Evolutionary conservation across 371 early-diverging fungal genomes (phyloP), one percentile per base, ranked within the genome.

Genomic region (Syncephalis plumigaleata): DNA sequence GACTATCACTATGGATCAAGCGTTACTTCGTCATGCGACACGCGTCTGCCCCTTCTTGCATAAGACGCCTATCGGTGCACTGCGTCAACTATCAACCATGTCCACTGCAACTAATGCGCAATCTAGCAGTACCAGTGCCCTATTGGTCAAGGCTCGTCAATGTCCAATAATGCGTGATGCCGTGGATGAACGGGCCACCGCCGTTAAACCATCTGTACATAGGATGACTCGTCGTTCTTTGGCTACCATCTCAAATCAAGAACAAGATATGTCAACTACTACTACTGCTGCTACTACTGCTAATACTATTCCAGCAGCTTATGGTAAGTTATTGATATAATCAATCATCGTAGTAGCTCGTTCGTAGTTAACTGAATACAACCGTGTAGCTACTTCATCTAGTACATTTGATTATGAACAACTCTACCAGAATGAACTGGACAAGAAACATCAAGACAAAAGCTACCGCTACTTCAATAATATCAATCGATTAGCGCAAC

Each of bases 401-500:
- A 66, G 67, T 44, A 59, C 68, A 46, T 95, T 91, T 55, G 84
- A 91, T 64, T 96, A 96, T 64, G 94, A 94, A 60, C 58, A 63
- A 42, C 71, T 81, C 54, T 93, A 88, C 62, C 64, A 74, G 49
- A 58, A 60, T 21, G 83, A 90, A 68, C 60, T 97, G 43, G 84
- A 90, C 23, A 87, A 87, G 75, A 97, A 97, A 68, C 91, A 89
- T 59, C 66, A 77, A 55, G 96, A 97, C 76, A 86, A 89, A 73
- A 79, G 79, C 57, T 97, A 97, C 70, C 84, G 98, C 54, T 94
- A 91, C 67, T 95, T 97, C 63, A 95, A 97, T 81, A 94, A 94
- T 75, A 94, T 97, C 74, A 97, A 93, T 65, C 87, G 97, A 25
- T 68, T 97, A 23, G 97, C 97, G 2, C 66, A 81, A 62, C 66